Conservation (phyloP, 805 yeast genomes). For the Saturnispora kantuleensis region DNA sequence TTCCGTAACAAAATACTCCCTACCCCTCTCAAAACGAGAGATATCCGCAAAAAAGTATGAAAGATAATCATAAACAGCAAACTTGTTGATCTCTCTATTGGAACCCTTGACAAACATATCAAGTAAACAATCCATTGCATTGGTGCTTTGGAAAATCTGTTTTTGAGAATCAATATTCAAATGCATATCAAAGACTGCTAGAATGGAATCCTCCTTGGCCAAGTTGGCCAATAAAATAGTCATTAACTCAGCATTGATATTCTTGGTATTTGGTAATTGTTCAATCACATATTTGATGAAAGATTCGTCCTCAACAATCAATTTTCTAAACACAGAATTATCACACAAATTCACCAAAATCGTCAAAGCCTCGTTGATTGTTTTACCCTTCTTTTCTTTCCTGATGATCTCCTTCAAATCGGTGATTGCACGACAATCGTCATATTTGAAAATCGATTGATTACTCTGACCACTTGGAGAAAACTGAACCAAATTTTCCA, state of each 20-base stretch:
- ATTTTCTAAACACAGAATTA: slow-evolving; percentile 49
- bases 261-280: slow-evolving; percentile 43
- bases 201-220: slow-evolving; percentile 65
- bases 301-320: slow-evolving; percentile 54
- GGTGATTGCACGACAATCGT: slow-evolving; percentile 58
- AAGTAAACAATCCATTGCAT: slow-evolving; percentile 69
- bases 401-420: slow-evolving; percentile 57
- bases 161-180: slow-evolving; percentile 29
- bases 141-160: slow-evolving; percentile 43
- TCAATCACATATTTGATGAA: slow-evolving; percentile 42
- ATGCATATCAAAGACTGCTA: slow-evolving; percentile 36
- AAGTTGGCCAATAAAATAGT: slow-evolving; percentile 78
- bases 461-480: slow-evolving; percentile 58
- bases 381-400: slow-evolving; percentile 39
- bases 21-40: slow-evolving; percentile 65
- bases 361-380: slow-evolving; percentile 61
- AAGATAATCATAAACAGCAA: slow-evolving; percentile 72
- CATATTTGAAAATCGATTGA: slow-evolving; percentile 55
- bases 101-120: slow-evolving; percentile 84
- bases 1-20: slow-evolving; percentile 63
- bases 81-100: slow-evolving; percentile 58
- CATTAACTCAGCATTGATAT: slow-evolving; percentile 68
- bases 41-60: slow-evolving; percentile 85
- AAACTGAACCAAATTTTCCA: slow-evolving; percentile 74
- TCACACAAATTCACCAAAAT: slow-evolving; percentile 78